Evolutionary conservation across 495 filamentous ascomycete genomes (phyloP), one percentile per base, ranked within the genome.

Genomic region (Glarea lozoyensis): DNA sequence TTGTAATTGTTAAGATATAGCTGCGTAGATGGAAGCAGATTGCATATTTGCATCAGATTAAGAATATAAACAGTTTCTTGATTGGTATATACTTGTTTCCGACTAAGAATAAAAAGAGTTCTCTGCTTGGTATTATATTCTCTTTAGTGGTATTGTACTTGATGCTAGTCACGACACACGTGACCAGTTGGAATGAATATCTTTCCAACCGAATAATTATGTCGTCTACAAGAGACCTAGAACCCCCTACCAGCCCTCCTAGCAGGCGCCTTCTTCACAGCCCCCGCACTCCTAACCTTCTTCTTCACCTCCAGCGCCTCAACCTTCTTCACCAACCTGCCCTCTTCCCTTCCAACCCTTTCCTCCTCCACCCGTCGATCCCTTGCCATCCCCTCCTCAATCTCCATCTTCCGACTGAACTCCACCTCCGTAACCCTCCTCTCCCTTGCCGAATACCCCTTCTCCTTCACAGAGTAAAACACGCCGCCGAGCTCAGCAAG

Each of bases 391-490:
- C 92, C 79, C 2, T 82, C 72, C 64, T 99, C 89, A 50, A 97
- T 87, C 60, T 97, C 92, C 82, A 93, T 92, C 65, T 86, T 89
- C 30, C 79, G 72, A 58, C 90, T 95, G 64, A 94, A 95, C 63
- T 97, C 93, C 19, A 82, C 82, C 65, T 99, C 93, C 3, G 83
- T 93, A 42, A 94, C 78, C 38, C 85, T 75, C 62, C 87, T 88
- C 51, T 97, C 87, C 22, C 86, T 75, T 5, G 86, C 83, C 12
- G 85, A 92, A 60, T 92, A 99, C 10, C 89, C 89, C 60, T 99
- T 99, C 66, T 97, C 90, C 64, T 95, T 96, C 58, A 97, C 78
- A 10, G 83, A 88, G 66, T 97, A 99, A 64, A 97, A 99, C 18
- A 99, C 93, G n/a, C 88, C 93, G 16, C 93, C 93, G 16, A 99